Base-by-base conservation (phyloP, 2,329 filamentous ascomycete genomes). In the Apiospora phragmitis region DNA sequence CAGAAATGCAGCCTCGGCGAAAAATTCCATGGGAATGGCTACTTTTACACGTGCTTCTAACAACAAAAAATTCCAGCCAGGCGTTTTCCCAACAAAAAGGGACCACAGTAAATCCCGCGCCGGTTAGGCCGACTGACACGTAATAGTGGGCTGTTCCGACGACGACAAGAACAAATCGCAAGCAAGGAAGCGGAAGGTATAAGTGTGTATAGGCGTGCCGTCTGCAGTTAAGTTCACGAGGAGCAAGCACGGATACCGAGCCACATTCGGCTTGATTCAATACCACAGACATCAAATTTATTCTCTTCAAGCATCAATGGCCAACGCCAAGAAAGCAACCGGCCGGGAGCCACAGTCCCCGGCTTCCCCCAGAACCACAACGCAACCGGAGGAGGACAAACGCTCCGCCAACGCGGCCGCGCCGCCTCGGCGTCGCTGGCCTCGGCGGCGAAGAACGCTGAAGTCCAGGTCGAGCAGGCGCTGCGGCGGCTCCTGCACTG, bases 401-500 rank as follows among this genome's bases (percentile, higher is more conserved):
- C 55, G 32, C 55, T 62, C 32, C 80, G 79, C 74, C 76, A 78
- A 69, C 76, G 79, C 75, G 55, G 55, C 29, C 76, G 77, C 69
- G 75, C 69, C 68, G 59, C 65, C 69, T 65, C 74, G 32, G 77
- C 75, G 7, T 66, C 71, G 38, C 45, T 79, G 51, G 70, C 75
- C 7, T 66, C 76, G 26, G 70, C 76, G 1, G 79, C 78, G 55
- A 77, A 77, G 59, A 65, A 78, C 11, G 75, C 82, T 69, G 86
- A 87, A 72, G 73, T 78, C 8, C 83, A 80, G 68, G 75, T 85
- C 47, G 81, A 83, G 32, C 72, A 77, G 3, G 79, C 83, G 1
- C 78, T 87, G 4, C 55, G 29, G 18, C 55, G 55, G 32, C 83
- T 88, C 43, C 74, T 88, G n/a, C 79, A 84, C 70, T 90, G 88